Evolutionary conservation across 116 monocot genomes (phyloP), one percentile per base, ranked within the genome.

Genomic region (Trichopus zeylanicus): DNA sequence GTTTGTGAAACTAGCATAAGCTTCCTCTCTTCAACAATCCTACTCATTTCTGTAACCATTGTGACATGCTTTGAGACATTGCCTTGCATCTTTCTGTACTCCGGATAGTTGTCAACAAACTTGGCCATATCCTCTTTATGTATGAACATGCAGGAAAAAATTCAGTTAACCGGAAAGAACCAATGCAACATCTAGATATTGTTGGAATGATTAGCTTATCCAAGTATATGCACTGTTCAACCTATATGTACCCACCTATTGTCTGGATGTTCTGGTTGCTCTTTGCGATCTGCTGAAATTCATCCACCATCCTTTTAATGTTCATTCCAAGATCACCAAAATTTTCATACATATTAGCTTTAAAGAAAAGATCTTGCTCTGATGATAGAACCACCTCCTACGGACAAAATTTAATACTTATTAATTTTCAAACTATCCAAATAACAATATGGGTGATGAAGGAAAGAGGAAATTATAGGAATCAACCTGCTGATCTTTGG

Each of bases 321-420:
- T 98, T 98, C 98, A 98, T 91, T 33, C 98, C 98, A 65, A 98
- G 82, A 80, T 98, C 98, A 29, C 98, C 98, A 85, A 98, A 98
- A 75, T 91, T 98, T 61, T 91, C 98, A 68, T 75, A 88, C 80
- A 98, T 85, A 55, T 98, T 98, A 59, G 78, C 69, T 67, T 88
- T 98, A 64, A 91, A 91, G 59, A 98, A 98, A 35, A 74, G 75
- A 82, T 98, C 98, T 70, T 98, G 98, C 60, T 90, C 85, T 48
- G 98, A 81, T 54, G 98, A 98, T 29, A 98, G 67, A 42, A 98
- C 98, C 39, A 98, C 84, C 72, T 98, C 98, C 98, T 98, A 55
- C 20, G 60, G 59, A 29, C 70, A 33, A 70, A 26, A 66, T 0
- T 59, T 29, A 2, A 47, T 29, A 61, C 31, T 24, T 27, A 60